phyloP scores from a whole-genome alignment of 495 filamentous ascomycete genomes.

The Trichoderma asperelloides region DNA sequence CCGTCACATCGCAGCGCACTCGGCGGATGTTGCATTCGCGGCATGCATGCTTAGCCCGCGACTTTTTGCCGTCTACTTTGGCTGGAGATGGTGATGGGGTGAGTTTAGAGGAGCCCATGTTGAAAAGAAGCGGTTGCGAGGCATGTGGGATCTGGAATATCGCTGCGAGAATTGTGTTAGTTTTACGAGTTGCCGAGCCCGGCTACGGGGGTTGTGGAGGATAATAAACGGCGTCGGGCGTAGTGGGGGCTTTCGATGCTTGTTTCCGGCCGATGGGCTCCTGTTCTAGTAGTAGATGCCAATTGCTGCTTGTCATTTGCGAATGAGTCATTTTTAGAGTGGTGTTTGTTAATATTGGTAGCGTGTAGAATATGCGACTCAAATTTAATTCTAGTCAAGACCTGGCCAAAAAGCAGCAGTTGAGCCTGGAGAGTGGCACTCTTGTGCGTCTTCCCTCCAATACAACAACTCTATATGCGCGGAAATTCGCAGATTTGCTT shows the following conservation, averaged over 20 bases:
- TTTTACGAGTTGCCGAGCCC: background rate
- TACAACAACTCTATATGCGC: no score
- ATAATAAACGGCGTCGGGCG: background rate
- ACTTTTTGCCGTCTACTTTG: constrained; percentile 7
- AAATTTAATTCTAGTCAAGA: no score
- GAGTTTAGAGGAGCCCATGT: background rate
- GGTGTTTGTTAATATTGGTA: background rate
- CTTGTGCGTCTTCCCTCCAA: no score
- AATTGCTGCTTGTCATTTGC: background rate
- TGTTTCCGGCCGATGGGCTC: background rate
- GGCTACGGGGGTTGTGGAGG: background rate
- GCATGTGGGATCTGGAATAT: background rate
- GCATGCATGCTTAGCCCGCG: constrained; percentile 38
- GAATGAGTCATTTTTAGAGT: background rate
- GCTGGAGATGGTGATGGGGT: background rate
- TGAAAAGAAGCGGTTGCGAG: background rate
- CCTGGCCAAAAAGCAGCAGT: no score
- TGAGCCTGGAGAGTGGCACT: no score
- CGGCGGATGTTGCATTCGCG: constrained; percentile 37
- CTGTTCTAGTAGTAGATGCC: no score
- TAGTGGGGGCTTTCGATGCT: background rate
- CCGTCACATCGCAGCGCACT: constrained; percentile 39
- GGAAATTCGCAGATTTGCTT: no score
- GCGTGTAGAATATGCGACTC: no score
- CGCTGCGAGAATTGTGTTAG: background rate